phyloP scores from a whole-genome alignment of 257 asterid species.

The Salvia splendens region DNA sequence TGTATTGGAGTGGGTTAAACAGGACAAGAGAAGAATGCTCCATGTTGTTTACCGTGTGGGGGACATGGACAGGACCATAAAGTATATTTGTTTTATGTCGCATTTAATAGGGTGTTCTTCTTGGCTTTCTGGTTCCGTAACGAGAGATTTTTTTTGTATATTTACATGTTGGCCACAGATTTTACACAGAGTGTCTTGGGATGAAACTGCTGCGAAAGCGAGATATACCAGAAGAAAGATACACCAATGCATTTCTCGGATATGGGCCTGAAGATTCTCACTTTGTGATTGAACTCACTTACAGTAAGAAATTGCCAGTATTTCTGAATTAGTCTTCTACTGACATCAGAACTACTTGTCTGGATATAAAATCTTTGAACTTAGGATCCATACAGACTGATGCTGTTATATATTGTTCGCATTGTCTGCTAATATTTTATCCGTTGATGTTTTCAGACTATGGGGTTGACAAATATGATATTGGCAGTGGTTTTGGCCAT shows the following conservation, averaged over 20 bases:
- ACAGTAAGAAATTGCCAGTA: slow-evolving; percentile 57
- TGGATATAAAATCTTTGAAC: slow-evolving; percentile 24
- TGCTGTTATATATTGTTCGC: slow-evolving; percentile 16
- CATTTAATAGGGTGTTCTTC: slow-evolving; percentile 6
- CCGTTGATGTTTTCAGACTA: slow-evolving; percentile 61
- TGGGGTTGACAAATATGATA: slow-evolving; percentile 91
- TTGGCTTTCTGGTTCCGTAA: slow-evolving; percentile 34
- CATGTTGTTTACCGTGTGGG: slow-evolving; percentile 99
- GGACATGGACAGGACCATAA: slow-evolving; percentile 94
- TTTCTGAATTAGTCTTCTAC: slow-evolving; percentile 19
- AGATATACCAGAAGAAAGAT: slow-evolving; percentile 90
- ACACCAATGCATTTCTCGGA: slow-evolving; percentile 96
- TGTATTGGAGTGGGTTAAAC: slow-evolving; percentile 80
- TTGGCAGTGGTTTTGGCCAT: slow-evolving; percentile 92
- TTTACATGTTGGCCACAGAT: slow-evolving; percentile 56
- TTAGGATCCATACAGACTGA: not conserved
- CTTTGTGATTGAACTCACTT: slow-evolving; percentile 94
- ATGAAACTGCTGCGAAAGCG: slow-evolving; percentile 96
- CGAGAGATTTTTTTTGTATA: slow-evolving; percentile 16
- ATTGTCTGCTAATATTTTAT: slow-evolving; percentile 27
- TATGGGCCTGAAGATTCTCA: slow-evolving; percentile 99
- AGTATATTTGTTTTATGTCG: slow-evolving; percentile 45
- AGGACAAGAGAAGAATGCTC: slow-evolving; percentile 93
- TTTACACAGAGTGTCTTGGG: slow-evolving; percentile 95
- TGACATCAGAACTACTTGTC: slow-evolving; percentile 23